Evolutionary conservation across 139 green algal genomes (phyloP), one percentile per base, ranked within the genome.

Genomic region (Picochlorum sp.): DNA sequence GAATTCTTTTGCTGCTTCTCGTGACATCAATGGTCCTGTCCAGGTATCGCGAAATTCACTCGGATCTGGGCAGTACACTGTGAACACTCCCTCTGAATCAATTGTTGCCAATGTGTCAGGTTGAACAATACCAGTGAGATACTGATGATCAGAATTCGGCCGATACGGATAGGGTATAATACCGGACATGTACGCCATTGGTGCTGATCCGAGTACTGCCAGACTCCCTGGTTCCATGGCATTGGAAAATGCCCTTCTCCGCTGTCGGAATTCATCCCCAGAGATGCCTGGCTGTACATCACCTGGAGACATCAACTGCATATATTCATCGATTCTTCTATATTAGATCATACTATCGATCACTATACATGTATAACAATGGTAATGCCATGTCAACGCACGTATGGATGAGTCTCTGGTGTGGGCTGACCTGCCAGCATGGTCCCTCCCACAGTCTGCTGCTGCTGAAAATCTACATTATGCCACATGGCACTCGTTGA

Each of bases 101-200:
- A 65, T 20, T 18, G 86, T 63, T 7, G 82, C 81, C 45, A 92
- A 52, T 1, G 52, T 38, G 0, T 68, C 74, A 4, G 84, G 78
- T 74, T 95, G 85, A 45, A 71, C 68, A n/a, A 95, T 64, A 18
- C 90, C 89, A 2, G 88, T 96, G 2, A 96, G 72, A 68, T 96
- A 96, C 24, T 83, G 28, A 59, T 90, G 89, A 82, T 96, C 88
- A 34, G 89, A 74, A 32, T 94, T 84, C 71, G 76, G 82, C 30
- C 87, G 77, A 74, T 90, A 95, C 6, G 86, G 83, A 72, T 91
- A 86, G 0, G 89, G 89, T 15, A 96, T 90, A n/a, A 89, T 74
- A 6, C 73, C 88, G 3, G 85, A 61, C 75, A 94, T 89, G 74
- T 81, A 90, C 3, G 56, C 54, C 4, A 51, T 63, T 23, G 65